These are phyloP conservation scores for Suhomyces terraborum DNA, from an alignment of 1,139 yeast genomes.

Conservation along the genomic window DNA sequence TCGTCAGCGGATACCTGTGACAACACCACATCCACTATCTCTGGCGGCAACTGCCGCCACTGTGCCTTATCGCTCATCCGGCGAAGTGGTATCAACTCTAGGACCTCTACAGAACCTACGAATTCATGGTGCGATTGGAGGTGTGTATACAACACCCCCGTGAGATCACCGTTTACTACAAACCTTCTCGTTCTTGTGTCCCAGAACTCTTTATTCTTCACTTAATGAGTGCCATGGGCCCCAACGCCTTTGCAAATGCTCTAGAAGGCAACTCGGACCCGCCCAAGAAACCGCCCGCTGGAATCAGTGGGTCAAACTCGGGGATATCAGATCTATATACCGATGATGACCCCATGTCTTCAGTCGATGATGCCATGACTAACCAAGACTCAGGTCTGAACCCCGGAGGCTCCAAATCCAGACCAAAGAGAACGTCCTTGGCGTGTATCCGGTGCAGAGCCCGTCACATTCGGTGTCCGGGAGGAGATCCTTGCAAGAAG, in stretches of 20 bases:
- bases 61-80: neutral
- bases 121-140: neutral
- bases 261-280: constrained; percentile 1
- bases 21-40: constrained; percentile 18
- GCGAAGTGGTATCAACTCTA: neutral
- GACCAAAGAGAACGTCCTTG: constrained; percentile 35
- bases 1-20: constrained; percentile 13
- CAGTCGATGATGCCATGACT: neutral
- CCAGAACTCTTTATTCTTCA: neutral
- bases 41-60: constrained; percentile 15
- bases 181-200: neutral
- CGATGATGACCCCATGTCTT: neutral
- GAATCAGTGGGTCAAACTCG: neutral
- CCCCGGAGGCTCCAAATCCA: constrained; percentile 1
- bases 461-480: constrained; percentile 79
- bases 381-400: neutral
- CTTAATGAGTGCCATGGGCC: constrained; percentile 1
- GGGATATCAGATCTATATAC: neutral
- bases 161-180: neutral
- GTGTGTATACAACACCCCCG: neutral
- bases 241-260: constrained; percentile 3
- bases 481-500: constrained; percentile 74
- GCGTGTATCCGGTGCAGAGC: constrained; percentile 73
- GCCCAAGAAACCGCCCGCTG: neutral
- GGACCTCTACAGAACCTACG: neutral